Conservation (phyloP, 108 stramenopile species). For the Fragilaria crotonensis region DNA sequence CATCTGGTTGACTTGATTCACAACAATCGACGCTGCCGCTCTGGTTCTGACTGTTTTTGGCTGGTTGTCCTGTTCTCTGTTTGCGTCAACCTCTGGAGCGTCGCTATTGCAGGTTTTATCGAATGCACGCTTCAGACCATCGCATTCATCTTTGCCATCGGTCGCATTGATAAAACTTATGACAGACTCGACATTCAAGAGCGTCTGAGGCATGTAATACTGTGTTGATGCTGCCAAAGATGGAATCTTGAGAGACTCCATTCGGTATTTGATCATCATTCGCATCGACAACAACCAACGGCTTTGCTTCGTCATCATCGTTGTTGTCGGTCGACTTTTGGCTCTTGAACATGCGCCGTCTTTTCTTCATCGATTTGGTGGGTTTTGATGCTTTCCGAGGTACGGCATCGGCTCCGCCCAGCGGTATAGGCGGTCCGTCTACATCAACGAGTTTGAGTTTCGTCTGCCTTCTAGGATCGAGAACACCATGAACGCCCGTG, state of each 20-base stretch:
- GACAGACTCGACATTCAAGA: constrained; percentile 58
- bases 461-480: neutral
- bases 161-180: constrained; percentile 82
- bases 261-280: constrained; percentile 4
- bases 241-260: neutral
- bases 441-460: neutral
- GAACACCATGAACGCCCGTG: no score
- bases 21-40: constrained; percentile 12
- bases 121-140: constrained; percentile 74
- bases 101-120: constrained; percentile 62
- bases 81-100: no score
- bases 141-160: constrained; percentile 81
- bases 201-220: constrained; percentile 46
- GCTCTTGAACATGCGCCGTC: neutral
- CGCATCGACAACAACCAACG: neutral
- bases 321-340: neutral
- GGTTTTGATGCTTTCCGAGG: neutral
- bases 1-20: constrained; percentile 14
- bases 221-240: neutral
- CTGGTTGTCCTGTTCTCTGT: no score
- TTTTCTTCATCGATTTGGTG: neutral
- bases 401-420: neutral
- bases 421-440: neutral
- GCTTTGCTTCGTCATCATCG: neutral
- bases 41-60: neutral